Percentiles rank a stretch among this genome's conserved stretches.
Evolutionary conservation across 768 basidiomycete genomes (phyloP).

Genomic region (Mycena vulgaris): DNA sequence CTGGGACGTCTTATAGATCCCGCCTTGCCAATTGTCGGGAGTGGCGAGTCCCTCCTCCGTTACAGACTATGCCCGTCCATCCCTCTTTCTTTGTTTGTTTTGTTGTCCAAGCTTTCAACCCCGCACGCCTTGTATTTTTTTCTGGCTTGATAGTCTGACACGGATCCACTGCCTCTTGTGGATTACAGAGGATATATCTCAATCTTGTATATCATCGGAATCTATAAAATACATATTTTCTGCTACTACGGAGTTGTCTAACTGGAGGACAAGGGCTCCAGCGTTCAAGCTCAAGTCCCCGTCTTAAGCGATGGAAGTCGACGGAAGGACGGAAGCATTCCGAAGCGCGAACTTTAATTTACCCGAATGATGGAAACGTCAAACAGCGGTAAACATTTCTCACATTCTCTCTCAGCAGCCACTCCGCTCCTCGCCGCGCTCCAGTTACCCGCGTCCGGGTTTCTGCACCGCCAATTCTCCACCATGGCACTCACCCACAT

Average conservation of each 20-base stretch:
- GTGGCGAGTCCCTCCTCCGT: constrained; percentile 25
- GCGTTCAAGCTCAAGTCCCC: too few species aligned
- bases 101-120: constrained; percentile 34
- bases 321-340: background rate
- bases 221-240: constrained; percentile 25
- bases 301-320: background rate
- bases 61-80: constrained; percentile 3
- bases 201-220: constrained; percentile 22
- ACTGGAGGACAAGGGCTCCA: too few species aligned
- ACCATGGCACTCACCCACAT: constrained; percentile 55
- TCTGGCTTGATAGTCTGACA: constrained; percentile 11
- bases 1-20: constrained; percentile 19
- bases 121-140: constrained; percentile 31
- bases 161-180: constrained; percentile 12
- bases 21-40: constrained; percentile 12
- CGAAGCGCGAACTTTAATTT: background rate
- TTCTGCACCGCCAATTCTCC: constrained; percentile 9
- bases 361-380: background rate
- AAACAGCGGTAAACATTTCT: constrained; percentile 14
- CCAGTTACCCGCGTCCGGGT: background rate
- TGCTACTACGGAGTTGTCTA: background rate
- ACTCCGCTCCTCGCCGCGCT: background rate
- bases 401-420: background rate
- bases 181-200: constrained; percentile 14
- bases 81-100: constrained; percentile 25